Evolutionary conservation across 768 basidiomycete genomes (phyloP), one percentile per base, ranked within the genome.

Genomic region (Kwoniella shandongensis): DNA sequence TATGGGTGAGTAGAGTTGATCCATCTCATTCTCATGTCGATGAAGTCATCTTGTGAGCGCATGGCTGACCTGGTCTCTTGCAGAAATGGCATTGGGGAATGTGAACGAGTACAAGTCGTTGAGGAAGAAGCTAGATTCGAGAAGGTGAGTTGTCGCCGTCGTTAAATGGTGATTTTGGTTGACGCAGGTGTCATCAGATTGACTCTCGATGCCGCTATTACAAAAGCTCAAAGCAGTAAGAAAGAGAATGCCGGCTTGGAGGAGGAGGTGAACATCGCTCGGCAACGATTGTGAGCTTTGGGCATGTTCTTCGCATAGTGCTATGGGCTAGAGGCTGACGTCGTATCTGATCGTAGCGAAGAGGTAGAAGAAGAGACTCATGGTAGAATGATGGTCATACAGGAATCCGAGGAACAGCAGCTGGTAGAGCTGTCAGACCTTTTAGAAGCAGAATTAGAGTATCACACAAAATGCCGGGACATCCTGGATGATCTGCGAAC

Each of bases 341-440:
- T n/a, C n/a, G n/a, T n/a, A 17, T 25, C 30, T 27, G 1, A 17
- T 20, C 15, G 23, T 7, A 92, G 91, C 65, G 90, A 94, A 54
- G 91, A 96, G 76, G 86, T 87, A 0, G 82, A 85, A 8, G 88
- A 91, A 70, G 89, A 93, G 61, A 83, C 93, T 0, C 86, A 85
- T n/a, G 81, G 81, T 2, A 84, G 88, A 35, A 89, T 93, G 81
- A 82, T 83, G 47, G 81, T 81, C 0, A 87, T 96, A 45, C 88
- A 90, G 69, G 86, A 89, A 61, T 85, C 86, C 49, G 91, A 94
- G 69, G 79, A 83, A 25, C 77, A 80, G 26, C 88, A 91, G 63
- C 79, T 88, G 4, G 83, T 82, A 30, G 89, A 88, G 38, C 79
- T 96, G 29, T 83, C 84, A 2, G 75, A 78, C 4, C 83, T 93